phyloP scores from a whole-genome alignment of 768 basidiomycete genomes.

The Serendipita sp. region DNA sequence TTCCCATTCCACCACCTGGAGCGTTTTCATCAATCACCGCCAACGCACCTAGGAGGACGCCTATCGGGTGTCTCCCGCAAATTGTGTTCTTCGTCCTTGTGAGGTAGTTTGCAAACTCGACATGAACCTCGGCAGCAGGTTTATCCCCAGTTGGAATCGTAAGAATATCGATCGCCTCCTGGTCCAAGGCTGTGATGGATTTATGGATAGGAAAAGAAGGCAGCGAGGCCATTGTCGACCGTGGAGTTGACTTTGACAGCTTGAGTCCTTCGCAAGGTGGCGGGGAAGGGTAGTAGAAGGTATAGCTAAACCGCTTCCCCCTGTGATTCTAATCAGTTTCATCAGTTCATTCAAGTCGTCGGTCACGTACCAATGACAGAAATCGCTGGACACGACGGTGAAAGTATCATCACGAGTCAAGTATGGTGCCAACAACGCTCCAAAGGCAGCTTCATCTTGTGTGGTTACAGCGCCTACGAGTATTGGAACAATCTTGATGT shows the following conservation, averaged over 20 bases:
- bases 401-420: slow-evolving; percentile 63
- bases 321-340: slow-evolving; percentile 21
- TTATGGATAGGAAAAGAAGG: slow-evolving; percentile 51
- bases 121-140: slow-evolving; percentile 39
- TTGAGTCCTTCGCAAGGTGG: slow-evolving; percentile 34
- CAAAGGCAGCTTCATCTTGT: slow-evolving; percentile 43
- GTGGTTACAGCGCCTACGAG: slow-evolving; percentile 66
- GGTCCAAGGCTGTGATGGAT: slow-evolving; percentile 73
- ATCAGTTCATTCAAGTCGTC: neutral
- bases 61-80: slow-evolving; percentile 91
- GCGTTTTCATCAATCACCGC: slow-evolving; percentile 32
- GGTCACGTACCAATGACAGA: slow-evolving; percentile 78
- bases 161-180: slow-evolving; percentile 66
- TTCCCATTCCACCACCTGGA: slow-evolving; percentile 11
- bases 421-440: slow-evolving; percentile 62
- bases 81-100: slow-evolving; percentile 79
- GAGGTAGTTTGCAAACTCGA: slow-evolving; percentile 49
- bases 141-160: slow-evolving; percentile 30
- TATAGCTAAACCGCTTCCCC: slow-evolving; percentile 77
- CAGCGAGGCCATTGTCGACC: slow-evolving; percentile 19
- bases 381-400: slow-evolving; percentile 86
- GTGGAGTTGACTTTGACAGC: slow-evolving; percentile 29
- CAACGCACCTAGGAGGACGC: slow-evolving; percentile 72
- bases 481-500: slow-evolving; percentile 77
- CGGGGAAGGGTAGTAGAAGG: slow-evolving; percentile 58